Base-by-base conservation (phyloP, 352 stramenopile species). In the Globisporangium rhizosaccharum region DNA sequence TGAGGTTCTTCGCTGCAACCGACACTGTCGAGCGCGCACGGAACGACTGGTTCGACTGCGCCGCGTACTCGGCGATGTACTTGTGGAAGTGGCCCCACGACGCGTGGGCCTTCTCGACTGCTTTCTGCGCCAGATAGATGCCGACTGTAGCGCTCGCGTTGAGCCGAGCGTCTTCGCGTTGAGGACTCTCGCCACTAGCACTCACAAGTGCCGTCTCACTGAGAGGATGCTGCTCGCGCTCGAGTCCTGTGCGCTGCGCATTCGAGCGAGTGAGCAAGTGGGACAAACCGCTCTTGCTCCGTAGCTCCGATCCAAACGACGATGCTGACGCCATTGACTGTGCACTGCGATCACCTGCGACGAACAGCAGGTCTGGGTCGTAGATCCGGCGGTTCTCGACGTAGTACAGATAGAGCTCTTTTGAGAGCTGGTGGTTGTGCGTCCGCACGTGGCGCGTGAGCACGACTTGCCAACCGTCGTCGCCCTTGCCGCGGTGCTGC, bases 351-450 rank as follows among this genome's bases (percentile, higher is more conserved):
- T 6, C 10, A 12, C 33, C 33, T 39, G 33, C 33, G 1, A 71
- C 71, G 18, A 65, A 50, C 11, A 92, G 71, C 42, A 92, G 53
- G 15, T 92, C 82, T 0, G 77, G 77, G 48, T 92, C 78, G 55
- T 90, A 92, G 44, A 88, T 92, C 12, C 82, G 82, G 0, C 82
- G 74, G 55, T 92, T 88, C 56, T 90, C 82, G 17, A 70, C 77
- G 72, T 92, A 92, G 49, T 88, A 87, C 28, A 88, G 46, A 54
- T 75, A 92, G 48, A 92, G 59, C 28, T 90, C 79, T 57, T 80
- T 87, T 15, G 76, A 88, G 25, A 92, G 63, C 46, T 76, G 76
- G 48, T 92, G 82, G 58, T 92, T 92, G 60, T 92, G 82, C 23
- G 70, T 74, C 25, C 76, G 77, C 33, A 84, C 64, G 56, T 92